Percentiles rank a stretch among this genome's conserved stretches.
Evolutionary conservation across 371 early-diverging fungal genomes (phyloP).

Genomic region (Zancudomyces culisetae): DNA sequence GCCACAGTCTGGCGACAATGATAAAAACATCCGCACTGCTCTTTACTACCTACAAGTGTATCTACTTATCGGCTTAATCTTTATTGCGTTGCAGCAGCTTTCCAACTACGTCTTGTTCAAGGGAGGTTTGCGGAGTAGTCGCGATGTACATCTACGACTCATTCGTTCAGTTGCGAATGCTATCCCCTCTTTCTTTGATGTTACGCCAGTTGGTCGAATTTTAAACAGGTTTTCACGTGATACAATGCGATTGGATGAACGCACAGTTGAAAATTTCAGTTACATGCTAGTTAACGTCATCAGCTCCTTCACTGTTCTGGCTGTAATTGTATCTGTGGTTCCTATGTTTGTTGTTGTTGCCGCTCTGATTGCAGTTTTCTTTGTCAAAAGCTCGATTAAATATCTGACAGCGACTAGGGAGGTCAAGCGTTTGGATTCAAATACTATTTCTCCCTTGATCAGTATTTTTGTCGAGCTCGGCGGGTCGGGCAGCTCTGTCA

Average conservation of each 20-base stretch:
- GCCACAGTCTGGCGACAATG: neutral
- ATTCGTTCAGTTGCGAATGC: conserved; percentile 42
- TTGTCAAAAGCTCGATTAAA: conserved; percentile 29
- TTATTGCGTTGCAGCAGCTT: conserved; percentile 4
- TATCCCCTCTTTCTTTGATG: conserved; percentile 67
- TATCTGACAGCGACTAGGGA: conserved; percentile 65
- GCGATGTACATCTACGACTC: conserved; percentile 20
- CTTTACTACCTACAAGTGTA: conserved; percentile 14
- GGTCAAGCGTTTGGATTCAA: conserved; percentile 72
- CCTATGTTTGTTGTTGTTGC: conserved; percentile 37
- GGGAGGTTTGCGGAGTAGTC: conserved; percentile 43
- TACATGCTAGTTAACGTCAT: conserved; percentile 42
- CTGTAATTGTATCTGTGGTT: conserved; percentile 36
- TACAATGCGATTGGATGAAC: conserved; percentile 55
- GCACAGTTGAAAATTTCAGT: conserved; percentile 43
- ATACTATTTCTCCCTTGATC: conserved; percentile 53
- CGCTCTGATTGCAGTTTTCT: conserved; percentile 16
- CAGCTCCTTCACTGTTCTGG: conserved; percentile 40
- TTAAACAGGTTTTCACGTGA: conserved; percentile 79
- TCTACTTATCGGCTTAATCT: conserved; percentile 10
- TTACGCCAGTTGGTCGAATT: conserved; percentile 70
- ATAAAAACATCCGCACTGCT: neutral
- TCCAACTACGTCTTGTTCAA: conserved; percentile 25
- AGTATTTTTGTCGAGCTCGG: conserved; percentile 36
- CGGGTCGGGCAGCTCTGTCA: conserved; percentile 30